These are phyloP conservation scores for Aspergillus sp. DNA, from an alignment of 2,329 filamentous ascomycete species.

Conservation along the genomic window DNA sequence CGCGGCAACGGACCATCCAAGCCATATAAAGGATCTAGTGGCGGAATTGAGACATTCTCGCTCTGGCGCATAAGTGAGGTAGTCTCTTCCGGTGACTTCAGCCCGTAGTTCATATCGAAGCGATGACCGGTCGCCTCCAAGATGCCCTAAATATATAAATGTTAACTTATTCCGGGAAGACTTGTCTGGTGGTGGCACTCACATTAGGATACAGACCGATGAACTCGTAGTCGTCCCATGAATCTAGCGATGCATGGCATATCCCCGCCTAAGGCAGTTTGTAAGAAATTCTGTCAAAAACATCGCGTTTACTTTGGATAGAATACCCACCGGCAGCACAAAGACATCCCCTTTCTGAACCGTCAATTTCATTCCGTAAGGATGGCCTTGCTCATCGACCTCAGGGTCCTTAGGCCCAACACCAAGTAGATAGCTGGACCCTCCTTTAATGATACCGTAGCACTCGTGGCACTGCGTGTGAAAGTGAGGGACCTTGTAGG, in stretches of 20 bases:
- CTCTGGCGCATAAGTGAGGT: not conserved
- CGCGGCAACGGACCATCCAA: not conserved
- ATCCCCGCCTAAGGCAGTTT: slow-evolving; percentile 1
- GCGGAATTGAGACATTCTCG: not conserved
- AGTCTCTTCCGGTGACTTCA: not conserved
- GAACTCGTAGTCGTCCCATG: slow-evolving; percentile 6
- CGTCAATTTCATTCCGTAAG: not conserved
- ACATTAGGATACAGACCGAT: slow-evolving; percentile 7
- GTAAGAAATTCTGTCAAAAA: not conserved
- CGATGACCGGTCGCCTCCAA: not conserved
- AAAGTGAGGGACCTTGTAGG: slow-evolving; percentile 7
- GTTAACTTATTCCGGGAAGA: not conserved
- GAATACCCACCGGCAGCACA: slow-evolving; percentile 2
- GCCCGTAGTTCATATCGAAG: slow-evolving; percentile 8
- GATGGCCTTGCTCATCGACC: not conserved
- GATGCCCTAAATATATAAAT: not conserved
- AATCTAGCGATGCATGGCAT: slow-evolving; percentile 1
- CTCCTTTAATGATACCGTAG: slow-evolving; percentile 3
- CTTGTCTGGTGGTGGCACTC: not conserved
- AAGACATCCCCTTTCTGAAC: slow-evolving; percentile 6
- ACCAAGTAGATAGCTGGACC: not conserved
- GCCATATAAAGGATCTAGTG: not conserved
- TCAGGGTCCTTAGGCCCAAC: not conserved
- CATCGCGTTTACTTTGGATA: not conserved
- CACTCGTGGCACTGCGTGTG: slow-evolving; percentile 1